These are phyloP conservation scores for Gilbertella persicaria DNA, from an alignment of 371 early-diverging fungal species.

Conservation along the genomic window DNA sequence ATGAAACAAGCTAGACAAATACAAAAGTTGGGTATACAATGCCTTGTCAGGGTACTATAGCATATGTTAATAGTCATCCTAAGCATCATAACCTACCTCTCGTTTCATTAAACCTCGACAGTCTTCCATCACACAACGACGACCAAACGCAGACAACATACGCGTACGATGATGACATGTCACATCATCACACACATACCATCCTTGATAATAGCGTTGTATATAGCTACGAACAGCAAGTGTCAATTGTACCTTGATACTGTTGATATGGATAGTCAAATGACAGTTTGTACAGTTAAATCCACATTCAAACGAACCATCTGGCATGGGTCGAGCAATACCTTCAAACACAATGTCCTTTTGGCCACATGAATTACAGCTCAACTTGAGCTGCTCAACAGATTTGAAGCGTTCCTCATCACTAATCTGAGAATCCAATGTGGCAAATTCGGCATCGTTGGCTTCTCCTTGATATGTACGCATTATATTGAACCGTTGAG, in stretches of 20 bases:
- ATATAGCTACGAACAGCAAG: constrained; percentile 67
- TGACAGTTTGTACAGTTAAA: constrained; percentile 68
- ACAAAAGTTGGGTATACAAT: constrained; percentile 53
- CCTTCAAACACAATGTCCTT: constrained; percentile 54
- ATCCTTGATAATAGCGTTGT: constrained; percentile 68
- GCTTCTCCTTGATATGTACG: constrained; percentile 14
- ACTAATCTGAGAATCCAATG: constrained; percentile 81
- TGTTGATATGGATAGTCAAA: constrained; percentile 27
- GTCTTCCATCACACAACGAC: constrained; percentile 63
- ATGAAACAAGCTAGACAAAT: constrained; percentile 45
- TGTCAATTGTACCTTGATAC: constrained; percentile 66
- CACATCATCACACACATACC: constrained; percentile 79
- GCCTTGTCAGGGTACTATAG: constrained; percentile 45
- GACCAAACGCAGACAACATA: constrained; percentile 72
- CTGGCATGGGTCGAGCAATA: constrained; percentile 39
- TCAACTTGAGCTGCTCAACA: constrained; percentile 58
- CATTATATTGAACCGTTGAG: constrained; percentile 60
- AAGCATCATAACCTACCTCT: no score
- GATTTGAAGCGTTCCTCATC: constrained; percentile 85
- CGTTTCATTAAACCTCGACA: constrained; percentile 72
- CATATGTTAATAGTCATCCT: no score
- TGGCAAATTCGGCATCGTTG: constrained; percentile 63
- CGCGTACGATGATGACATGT: constrained; percentile 66
- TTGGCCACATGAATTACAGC: constrained; percentile 70
- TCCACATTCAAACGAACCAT: constrained; percentile 31